Conservation (phyloP, 225 moss, liverwort and hornwort genomes). For the Polytrichum commune region DNA sequence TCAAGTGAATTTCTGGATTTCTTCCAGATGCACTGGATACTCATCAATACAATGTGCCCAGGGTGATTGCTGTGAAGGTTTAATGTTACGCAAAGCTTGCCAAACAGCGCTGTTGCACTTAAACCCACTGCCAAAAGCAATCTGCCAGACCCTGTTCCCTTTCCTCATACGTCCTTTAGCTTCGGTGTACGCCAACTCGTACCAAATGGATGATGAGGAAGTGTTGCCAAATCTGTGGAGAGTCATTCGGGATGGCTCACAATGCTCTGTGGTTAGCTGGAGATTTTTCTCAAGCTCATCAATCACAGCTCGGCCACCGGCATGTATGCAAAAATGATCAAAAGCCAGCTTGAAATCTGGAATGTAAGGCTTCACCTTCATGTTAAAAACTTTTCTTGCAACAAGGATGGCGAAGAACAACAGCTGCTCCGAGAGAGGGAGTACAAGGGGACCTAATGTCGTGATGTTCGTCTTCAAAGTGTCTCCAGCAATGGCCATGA, state of each 20-base stretch:
- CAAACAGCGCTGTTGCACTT: constrained; percentile 62
- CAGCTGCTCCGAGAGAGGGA: constrained; percentile 53
- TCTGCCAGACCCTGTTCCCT: constrained; percentile 47
- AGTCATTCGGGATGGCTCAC: constrained; percentile 51
- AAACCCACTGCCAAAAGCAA: constrained; percentile 54
- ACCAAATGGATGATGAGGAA: constrained; percentile 52
- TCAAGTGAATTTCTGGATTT: constrained; percentile 34
- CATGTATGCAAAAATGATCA: constrained; percentile 53
- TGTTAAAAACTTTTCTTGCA: constrained; percentile 40
- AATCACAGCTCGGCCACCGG: constrained; percentile 48
- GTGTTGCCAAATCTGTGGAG: constrained; percentile 53
- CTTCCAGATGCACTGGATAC: constrained; percentile 44
- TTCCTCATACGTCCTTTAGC: constrained; percentile 48
- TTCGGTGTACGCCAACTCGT: constrained; percentile 50
- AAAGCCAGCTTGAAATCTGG: constrained; percentile 53
- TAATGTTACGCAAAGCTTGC: constrained; percentile 38
- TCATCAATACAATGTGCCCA: constrained; percentile 52
- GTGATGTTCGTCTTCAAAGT: constrained; percentile 50
- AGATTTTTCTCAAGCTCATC: constrained; percentile 63
- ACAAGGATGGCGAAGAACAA: constrained; percentile 46
- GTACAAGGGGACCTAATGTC: constrained; percentile 44
- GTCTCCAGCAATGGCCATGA: constrained; percentile 59
- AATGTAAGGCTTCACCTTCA: constrained; percentile 51
- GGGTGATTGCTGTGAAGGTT: constrained; percentile 36
- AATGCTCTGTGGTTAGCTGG: constrained; percentile 41